A percentile compares a stretch with the other conserved stretches of the same genome.
Evolutionary conservation across 805 yeast species (phyloP).

Genomic region (Alloascoidea africana): DNA sequence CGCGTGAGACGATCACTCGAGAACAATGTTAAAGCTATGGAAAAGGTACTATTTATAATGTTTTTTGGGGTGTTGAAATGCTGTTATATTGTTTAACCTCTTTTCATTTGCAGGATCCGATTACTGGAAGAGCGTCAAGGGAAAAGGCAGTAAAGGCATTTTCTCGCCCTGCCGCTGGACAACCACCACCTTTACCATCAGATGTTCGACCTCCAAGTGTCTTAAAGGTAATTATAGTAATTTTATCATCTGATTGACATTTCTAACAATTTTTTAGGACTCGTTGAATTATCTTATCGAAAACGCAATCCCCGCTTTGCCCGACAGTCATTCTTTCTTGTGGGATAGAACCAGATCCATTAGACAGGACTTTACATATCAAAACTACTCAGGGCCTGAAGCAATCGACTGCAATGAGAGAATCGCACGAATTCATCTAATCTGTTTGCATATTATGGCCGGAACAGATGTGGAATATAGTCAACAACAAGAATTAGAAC

Average conservation of each 20-base stretch:
- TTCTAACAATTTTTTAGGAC: no score
- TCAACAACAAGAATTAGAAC: conserved; percentile 92
- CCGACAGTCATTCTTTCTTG: conserved; percentile 75
- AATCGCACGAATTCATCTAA: conserved; percentile 77
- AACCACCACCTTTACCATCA: conserved; percentile 93
- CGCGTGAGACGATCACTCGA: conserved; percentile 77
- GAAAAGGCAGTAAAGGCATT: conserved; percentile 74
- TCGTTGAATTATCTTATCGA: conserved; percentile 64
- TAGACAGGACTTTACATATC: conserved; percentile 93
- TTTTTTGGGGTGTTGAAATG: no score
- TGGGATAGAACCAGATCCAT: conserved; percentile 98
- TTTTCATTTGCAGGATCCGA: no score
- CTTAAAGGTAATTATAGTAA: conserved; percentile 14
- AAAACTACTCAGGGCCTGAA: conserved; percentile 85
- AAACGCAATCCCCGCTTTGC: conserved; percentile 46
- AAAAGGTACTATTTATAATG: no score
- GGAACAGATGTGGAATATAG: conserved; percentile 59
- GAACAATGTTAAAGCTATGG: conserved; percentile 70
- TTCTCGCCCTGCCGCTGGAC: conserved; percentile 95
- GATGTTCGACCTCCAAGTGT: conserved; percentile 91
- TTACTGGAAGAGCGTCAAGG: conserved; percentile 39
- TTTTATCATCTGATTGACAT: no score
- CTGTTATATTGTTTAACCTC: no score
- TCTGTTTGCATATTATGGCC: conserved; percentile 78
- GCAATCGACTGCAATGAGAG: conserved; percentile 86